These are phyloP conservation scores for Tilletia indica DNA, from an alignment of 1,284 basidiomycete genomes.

Conservation along the genomic window DNA sequence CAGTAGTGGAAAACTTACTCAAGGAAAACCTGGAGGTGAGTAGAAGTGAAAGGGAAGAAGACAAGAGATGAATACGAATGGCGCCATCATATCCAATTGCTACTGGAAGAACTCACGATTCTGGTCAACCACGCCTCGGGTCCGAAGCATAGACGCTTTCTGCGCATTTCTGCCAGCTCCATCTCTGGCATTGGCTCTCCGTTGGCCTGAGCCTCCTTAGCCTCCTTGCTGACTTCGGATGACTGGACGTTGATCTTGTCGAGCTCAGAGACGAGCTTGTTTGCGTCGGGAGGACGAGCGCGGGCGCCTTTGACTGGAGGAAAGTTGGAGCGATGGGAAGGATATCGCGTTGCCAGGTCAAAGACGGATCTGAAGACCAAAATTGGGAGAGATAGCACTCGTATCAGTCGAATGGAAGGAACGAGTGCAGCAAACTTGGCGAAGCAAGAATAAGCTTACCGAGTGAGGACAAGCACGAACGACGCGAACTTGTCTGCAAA, in stretches of 20 bases:
- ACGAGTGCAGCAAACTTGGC: background rate
- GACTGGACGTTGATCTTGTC: background rate
- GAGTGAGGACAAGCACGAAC: background rate
- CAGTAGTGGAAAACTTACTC: conserved; percentile 19
- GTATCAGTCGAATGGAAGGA: background rate
- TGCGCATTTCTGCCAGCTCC: conserved; percentile 14
- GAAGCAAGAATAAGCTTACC: background rate
- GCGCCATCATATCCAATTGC: background rate
- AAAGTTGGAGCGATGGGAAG: conserved; percentile 34
- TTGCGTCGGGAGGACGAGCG: background rate
- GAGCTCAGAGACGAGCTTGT: conserved; percentile 22
- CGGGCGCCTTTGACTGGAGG: conserved; percentile 31
- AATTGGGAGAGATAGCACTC: too few species aligned
- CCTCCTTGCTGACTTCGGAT: background rate
- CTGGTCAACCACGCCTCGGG: conserved; percentile 40
- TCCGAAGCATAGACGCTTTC: conserved; percentile 33
- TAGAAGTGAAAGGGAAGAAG: background rate
- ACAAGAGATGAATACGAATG: background rate
- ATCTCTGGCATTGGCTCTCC: background rate
- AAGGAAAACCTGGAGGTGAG: conserved; percentile 28
- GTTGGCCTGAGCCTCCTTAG: background rate
- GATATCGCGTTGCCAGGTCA: conserved; percentile 45
- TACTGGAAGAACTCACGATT: background rate
- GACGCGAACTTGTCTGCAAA: background rate
- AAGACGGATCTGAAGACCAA: conserved; percentile 23